Conservation (phyloP, 257 asterid species). For the Nicotiana benthamiana region DNA sequence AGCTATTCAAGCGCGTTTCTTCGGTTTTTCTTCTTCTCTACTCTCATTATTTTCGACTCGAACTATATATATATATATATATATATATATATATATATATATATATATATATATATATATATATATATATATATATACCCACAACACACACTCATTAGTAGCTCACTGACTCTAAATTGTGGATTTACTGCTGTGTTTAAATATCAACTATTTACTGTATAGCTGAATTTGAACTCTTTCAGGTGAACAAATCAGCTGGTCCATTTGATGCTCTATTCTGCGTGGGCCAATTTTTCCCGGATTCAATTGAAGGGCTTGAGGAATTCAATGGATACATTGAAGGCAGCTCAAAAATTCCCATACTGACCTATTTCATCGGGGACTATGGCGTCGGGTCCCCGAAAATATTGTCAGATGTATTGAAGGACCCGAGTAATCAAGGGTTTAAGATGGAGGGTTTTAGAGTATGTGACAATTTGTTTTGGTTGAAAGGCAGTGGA, state of each 20-base stretch:
- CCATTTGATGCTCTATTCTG: conserved; percentile 90
- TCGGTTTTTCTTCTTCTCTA: conserved; percentile 25
- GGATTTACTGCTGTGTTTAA: background rate
- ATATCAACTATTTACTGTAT: background rate
- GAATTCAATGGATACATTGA: conserved; percentile 72
- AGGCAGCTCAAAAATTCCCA: conserved; percentile 55
- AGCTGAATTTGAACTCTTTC: conserved; percentile 16
- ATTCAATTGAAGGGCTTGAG: conserved; percentile 54
- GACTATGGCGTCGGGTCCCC: conserved; percentile 79
- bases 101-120: background rate
- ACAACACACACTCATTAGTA: background rate
- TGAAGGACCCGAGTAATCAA: conserved; percentile 55
- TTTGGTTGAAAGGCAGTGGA: conserved; percentile 93
- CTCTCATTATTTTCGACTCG: background rate
- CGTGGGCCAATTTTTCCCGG: conserved; percentile 94
- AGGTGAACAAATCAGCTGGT: conserved; percentile 97
- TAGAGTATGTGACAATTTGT: conserved; percentile 70
- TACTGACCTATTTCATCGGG: conserved; percentile 88
- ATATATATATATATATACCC: background rate
- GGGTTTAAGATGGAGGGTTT: conserved; percentile 98
- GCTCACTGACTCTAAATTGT: background rate
- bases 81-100: background rate
- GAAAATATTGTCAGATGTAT: conserved; percentile 45
- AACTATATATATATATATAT: background rate
- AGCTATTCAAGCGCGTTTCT: conserved; percentile 77